These are phyloP conservation scores for Zygnema cylindricum DNA, from an alignment of 139 green algal genomes.

Conservation along the genomic window DNA sequence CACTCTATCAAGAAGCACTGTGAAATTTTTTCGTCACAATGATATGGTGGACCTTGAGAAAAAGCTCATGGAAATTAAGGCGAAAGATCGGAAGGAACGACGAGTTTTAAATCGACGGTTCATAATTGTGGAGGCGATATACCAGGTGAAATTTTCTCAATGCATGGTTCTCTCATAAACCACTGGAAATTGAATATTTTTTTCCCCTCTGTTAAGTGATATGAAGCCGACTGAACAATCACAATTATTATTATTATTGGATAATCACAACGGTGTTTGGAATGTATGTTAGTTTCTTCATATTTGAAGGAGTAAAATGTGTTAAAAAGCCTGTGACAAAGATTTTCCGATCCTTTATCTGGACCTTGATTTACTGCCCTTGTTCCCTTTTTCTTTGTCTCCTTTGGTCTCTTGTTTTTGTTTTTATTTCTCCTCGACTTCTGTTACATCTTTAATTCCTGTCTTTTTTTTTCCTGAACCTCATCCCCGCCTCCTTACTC, in stretches of 20 bases:
- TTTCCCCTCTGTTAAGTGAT: too few species aligned
- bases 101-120: constrained; percentile 86
- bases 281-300: too few species aligned
- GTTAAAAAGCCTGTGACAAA: too few species aligned
- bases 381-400: background rate
- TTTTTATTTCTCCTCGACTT: background rate
- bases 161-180: too few species aligned
- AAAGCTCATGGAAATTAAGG: constrained; percentile 69
- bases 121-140: constrained; percentile 95
- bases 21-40: constrained; percentile 93
- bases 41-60: constrained; percentile 87
- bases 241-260: too few species aligned
- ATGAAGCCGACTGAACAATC: too few species aligned
- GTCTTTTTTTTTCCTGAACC: background rate
- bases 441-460: background rate
- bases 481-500: background rate
- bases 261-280: too few species aligned
- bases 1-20: constrained; percentile 68
- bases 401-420: background rate
- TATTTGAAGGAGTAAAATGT: too few species aligned
- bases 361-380: background rate
- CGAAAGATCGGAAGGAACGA: constrained; percentile 21
- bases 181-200: too few species aligned
- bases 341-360: too few species aligned
- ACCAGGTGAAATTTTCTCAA: too few species aligned